Base-by-base conservation (phyloP, 371 early-diverging fungal genomes). In the Zancudomyces culisetae region DNA sequence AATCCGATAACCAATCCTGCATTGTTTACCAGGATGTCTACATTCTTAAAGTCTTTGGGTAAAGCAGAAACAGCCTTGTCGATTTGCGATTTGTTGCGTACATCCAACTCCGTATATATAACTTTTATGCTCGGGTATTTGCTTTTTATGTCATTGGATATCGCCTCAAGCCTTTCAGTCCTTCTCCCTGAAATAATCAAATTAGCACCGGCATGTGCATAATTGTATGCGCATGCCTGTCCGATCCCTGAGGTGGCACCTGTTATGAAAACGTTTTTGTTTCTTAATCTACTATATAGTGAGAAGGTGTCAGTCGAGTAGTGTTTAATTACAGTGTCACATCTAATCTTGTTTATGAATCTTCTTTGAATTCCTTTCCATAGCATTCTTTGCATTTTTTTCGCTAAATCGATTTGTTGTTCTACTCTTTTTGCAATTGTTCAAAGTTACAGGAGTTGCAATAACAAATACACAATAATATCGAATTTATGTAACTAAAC, bases 191-290 rank as follows among this genome's bases (percentile, higher is more conserved):
- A 29, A 43, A 51, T 51, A 43, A 51, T n/a, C 18, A 93, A 59
- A 59, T 89, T 76, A 49, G 83, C 74, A 27, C 85, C 87, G 26
- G 74, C 77, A 15, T 70, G 69, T 19, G 94, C 94, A 66, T 88
- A 95, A 56, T 85, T 83, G 41, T 74, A 68, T 6, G 93, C 90
- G 55, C 76, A 78, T 6, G 86, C 83, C 51, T 78, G 78, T 50
- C 93, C 93, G 51, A 93, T 92, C 40, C 92, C 93, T 3, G 89
- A 73, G 6, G 80, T 79, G 20, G 93, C 91, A n/a, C 95, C 93
- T n/a, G 92, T 90, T 51, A 77, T 71, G 22, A 76, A 57, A 13
- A 77, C 73, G 41, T 53, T 70, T 47, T 76, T 77, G 54, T 77
- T 75, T 60, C 66, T 55, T 4, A 78, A 68, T 8, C 62, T 52